Evolutionary conservation across 352 stramenopile species (phyloP), one percentile per base, ranked within the genome.

Genomic region (Pythium oligandrum): DNA sequence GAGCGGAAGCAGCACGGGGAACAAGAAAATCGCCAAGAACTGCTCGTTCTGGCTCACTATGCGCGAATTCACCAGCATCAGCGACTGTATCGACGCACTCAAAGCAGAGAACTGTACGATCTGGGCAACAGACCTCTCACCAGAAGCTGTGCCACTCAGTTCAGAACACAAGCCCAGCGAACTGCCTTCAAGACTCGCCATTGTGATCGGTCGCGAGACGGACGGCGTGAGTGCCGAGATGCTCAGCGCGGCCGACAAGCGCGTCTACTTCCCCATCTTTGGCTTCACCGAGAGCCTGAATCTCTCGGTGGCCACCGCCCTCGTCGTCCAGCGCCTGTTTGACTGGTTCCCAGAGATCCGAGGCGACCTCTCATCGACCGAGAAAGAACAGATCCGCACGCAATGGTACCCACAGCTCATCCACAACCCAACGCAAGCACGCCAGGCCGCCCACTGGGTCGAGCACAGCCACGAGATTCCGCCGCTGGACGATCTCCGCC

Each of bases 281-380:
- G 93, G 93, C 38, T 98, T 97, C 78, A 93, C 88, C 7, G 93
- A 98, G 72, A 96, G 84, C 39, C 71, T 98, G 31, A 98, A 98
- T 67, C 59, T 98, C 43, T 93, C 74, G 52, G 93, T 98, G 5
- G 91, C 93, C 4, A 96, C 91, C 34, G 93, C 90, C 44, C 70
- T 98, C 51, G 86, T 97, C 56, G 70, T 97, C 2, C 86, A 97
- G 73, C 74, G 88, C 48, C 55, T 98, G 17, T 59, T 91, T 31
- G 76, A 89, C 42, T 88, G 77, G 79, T 90, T 88, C 59, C 79
- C 79, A 26, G 53, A 71, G 8, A 64, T 86, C 31, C 79, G 79
- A 7, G 79, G 79, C 7, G 79, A 88, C 38, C 55, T 90, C 3
- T 59, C 51, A 4, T 67, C 75, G 0, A 42, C 59, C 0, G 75